A percentile compares a stretch with the other conserved stretches of the same genome.
phyloP scores from a whole-genome alignment of 148 eudicot genomes.

The Camellia japonica region DNA sequence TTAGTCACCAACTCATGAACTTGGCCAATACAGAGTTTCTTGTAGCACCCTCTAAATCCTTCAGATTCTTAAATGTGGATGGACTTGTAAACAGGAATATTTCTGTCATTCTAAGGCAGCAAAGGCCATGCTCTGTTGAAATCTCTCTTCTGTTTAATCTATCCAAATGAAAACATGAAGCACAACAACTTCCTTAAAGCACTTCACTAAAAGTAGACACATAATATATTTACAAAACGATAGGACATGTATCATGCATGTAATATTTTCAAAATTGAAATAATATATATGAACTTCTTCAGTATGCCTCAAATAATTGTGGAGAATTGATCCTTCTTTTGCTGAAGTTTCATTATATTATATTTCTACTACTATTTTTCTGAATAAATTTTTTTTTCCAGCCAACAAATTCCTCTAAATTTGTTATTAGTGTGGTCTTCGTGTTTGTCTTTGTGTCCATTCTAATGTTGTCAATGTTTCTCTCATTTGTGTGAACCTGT shows the following conservation, averaged over 20 bases:
- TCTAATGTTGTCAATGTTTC: background rate
- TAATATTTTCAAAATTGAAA: too few relatives aligned
- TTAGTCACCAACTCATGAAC: background rate
- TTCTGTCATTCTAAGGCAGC: background rate
- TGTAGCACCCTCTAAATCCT: too few relatives aligned
- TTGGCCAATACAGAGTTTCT: background rate
- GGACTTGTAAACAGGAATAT: background rate
- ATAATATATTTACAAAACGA: background rate
- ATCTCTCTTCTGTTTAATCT: background rate
- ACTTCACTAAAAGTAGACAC: background rate
- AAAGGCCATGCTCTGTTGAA: background rate
- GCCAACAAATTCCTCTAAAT: too few relatives aligned
- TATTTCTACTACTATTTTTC: too few relatives aligned
- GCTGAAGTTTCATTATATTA: too few relatives aligned
- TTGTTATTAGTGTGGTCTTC: too few relatives aligned
- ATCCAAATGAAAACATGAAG: background rate
- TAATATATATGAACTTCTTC: too few relatives aligned
- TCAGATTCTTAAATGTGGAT: background rate
- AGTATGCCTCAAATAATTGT: too few relatives aligned
- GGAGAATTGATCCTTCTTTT: too few relatives aligned
- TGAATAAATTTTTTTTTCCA: too few relatives aligned
- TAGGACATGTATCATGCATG: background rate
- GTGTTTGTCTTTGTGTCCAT: background rate
- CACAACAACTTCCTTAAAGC: background rate
- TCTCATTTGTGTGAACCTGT: conserved; percentile 9